Base-by-base conservation (phyloP, 1,139 yeast genomes). In the Blastobotrys niveus region DNA sequence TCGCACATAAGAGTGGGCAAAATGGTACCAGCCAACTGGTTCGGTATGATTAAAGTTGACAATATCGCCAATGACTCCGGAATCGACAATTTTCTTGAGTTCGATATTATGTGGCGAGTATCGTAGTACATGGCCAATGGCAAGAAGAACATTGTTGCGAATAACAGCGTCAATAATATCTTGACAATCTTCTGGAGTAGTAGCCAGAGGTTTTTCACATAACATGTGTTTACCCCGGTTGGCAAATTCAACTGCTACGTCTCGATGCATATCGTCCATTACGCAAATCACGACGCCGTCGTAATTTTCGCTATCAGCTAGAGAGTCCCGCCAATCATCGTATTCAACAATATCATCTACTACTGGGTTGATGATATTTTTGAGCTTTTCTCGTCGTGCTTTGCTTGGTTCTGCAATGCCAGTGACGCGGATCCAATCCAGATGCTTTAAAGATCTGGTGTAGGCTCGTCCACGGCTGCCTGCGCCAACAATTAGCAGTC, bases 1-100 rank as follows among this genome's bases (percentile, higher is more conserved):
- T 12, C 62, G 56, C n/a, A 58, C 62, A 46, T 55, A 58, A 10
- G 62, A 58, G 42, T 58, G 62, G 2, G 62, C 61, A 49, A 56
- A 58, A 40, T 58, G 62, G 45, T 48, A 55, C 56, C 57, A 56
- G 3, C 62, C 62, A 2, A 58, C 62, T 1, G 62, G 62, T 48
- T 58, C 62, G 1, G 62, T 58, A 42, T 58, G 62, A 35, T 58
- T 57, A 34, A 58, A 48, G 45, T 53, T 53, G 34, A 58, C 45
- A 34, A 58, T 53, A 8, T 55, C 54, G 5, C 62, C 62, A 34
- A 58, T 47, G 2, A 44, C 48, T 5, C 57, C 56, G 5, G 45
- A 42, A 33, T 56, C 61, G 14, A 58, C 42, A 18, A 58, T 34
- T 41, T 43, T 26, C 40, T 56, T 57, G 34, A 58, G 48, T 24